phyloP scores from a whole-genome alignment of 2,329 filamentous ascomycete genomes.

The Harringtonia lauricola region DNA sequence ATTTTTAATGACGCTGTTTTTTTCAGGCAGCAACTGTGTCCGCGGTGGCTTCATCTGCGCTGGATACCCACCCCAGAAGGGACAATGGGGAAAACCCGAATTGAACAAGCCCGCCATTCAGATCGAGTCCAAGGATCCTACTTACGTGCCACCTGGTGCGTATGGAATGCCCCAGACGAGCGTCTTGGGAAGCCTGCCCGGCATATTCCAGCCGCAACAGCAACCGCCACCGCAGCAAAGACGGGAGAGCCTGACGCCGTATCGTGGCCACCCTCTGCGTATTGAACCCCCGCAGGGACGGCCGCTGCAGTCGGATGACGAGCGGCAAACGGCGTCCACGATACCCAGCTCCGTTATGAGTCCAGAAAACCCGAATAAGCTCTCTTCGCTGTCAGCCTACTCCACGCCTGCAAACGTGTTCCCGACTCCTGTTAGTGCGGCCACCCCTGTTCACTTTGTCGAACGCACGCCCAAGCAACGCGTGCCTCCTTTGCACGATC shows the following conservation, averaged over 20 bases:
- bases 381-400: constrained; percentile 44
- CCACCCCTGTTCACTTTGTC: constrained; percentile 27
- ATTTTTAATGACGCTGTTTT: background rate
- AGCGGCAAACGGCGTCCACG: constrained; percentile 47
- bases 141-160: constrained; percentile 48
- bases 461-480: constrained; percentile 43
- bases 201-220: constrained; percentile 17
- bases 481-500: constrained; percentile 49
- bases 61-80: constrained; percentile 75
- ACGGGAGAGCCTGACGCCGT: constrained; percentile 46
- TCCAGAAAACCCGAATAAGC: constrained; percentile 42
- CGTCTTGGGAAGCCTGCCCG: constrained; percentile 6
- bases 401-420: constrained; percentile 41
- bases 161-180: constrained; percentile 38
- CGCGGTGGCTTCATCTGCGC: constrained; percentile 85
- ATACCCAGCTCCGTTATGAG: constrained; percentile 48
- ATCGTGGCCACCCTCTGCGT: constrained; percentile 49
- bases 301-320: constrained; percentile 43
- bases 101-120: constrained; percentile 54
- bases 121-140: constrained; percentile 72
- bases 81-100: constrained; percentile 72
- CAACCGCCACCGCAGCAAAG: constrained; percentile 21
- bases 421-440: constrained; percentile 52
- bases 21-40: constrained; percentile 72
- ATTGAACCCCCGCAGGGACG: constrained; percentile 53